Conservation (phyloP, 139 green algal species). For the Edaphochlamys debaryana region DNA sequence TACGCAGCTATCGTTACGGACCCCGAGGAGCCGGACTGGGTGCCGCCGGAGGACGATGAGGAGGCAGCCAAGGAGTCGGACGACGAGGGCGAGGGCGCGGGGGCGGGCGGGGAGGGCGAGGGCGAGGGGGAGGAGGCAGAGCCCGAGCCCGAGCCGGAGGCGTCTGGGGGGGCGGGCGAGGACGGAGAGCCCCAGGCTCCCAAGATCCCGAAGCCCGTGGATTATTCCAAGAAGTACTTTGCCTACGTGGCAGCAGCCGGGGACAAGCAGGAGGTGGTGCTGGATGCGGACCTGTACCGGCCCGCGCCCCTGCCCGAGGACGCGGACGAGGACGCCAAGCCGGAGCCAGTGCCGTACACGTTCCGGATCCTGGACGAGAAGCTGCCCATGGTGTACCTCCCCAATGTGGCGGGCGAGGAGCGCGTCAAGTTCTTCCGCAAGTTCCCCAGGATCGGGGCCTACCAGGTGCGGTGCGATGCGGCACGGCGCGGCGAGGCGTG, state of each 20-base stretch:
- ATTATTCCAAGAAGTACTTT: constrained; percentile 68
- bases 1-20: constrained; percentile 66
- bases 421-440: constrained; percentile 60
- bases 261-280: constrained; percentile 68
- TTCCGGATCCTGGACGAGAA: constrained; percentile 75
- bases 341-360: constrained; percentile 53
- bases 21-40: constrained; percentile 62
- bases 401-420: constrained; percentile 59
- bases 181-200: neutral
- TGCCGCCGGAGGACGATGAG: constrained; percentile 62
- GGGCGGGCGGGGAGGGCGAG: neutral
- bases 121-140: neutral
- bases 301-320: constrained; percentile 51
- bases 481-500: too few relatives aligned
- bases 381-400: constrained; percentile 62
- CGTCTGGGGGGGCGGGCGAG: neutral
- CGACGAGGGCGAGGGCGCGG: constrained; percentile 45
- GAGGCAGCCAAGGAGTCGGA: constrained; percentile 59
- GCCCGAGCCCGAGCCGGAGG: neutral
- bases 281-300: constrained; percentile 46
- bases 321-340: constrained; percentile 42
- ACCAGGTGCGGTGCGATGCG: constrained; percentile 10
- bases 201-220: constrained; percentile 40
- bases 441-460: constrained; percentile 64
- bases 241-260: constrained; percentile 58